These are phyloP conservation scores for Pholiota adiposa DNA, from an alignment of 1,284 basidiomycete species.

Conservation along the genomic window DNA sequence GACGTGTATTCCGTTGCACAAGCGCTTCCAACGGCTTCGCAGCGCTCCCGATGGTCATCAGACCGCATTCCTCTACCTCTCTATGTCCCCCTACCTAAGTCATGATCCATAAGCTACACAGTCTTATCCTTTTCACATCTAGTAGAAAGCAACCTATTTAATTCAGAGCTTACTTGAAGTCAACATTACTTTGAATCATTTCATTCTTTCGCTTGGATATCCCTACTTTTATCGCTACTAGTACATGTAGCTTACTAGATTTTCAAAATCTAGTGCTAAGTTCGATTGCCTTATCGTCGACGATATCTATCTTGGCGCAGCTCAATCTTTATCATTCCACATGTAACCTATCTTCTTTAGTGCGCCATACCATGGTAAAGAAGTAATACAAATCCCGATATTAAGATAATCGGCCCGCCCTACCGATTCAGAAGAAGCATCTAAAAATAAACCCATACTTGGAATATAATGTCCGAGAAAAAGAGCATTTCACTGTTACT, in stretches of 20 bases:
- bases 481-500: not conserved
- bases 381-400: not conserved
- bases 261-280: no score
- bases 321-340: not conserved
- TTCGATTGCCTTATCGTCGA: no score
- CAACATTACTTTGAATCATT: no score
- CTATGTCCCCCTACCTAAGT: not conserved
- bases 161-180: no score
- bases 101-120: not conserved
- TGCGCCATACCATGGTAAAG: not conserved
- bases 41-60: not conserved
- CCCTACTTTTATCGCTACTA: no score
- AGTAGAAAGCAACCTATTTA: no score
- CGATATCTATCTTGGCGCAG: no score
- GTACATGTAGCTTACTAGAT: no score
- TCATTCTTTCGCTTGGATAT: no score
- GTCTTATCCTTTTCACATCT: no score
- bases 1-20: no score
- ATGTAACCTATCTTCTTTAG: conserved; percentile 3
- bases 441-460: conserved; percentile 1
- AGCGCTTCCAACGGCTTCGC: no score
- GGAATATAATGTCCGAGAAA: not conserved
- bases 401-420: conserved; percentile 5
- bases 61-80: not conserved
- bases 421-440: not conserved